Conservation (phyloP, 345 rosid genomes). For the Eutrema heterophyllum region DNA sequence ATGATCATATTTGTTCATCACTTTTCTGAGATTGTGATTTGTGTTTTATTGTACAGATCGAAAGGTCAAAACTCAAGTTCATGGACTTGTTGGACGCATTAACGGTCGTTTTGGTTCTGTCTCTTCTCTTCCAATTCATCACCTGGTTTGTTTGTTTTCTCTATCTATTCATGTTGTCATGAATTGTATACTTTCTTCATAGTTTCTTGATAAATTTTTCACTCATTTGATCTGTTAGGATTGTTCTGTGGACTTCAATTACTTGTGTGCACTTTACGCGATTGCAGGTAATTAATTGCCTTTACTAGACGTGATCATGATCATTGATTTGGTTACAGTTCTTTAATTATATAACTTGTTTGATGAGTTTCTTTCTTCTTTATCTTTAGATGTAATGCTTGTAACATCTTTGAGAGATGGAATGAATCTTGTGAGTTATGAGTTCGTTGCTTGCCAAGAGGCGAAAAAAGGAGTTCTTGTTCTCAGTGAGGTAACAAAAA, state of each 20-base stretch:
- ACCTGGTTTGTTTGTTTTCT: slow-evolving; percentile 57
- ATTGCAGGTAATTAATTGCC: slow-evolving; percentile 61
- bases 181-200: not conserved
- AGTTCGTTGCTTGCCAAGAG: slow-evolving; percentile 92
- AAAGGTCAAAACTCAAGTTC: slow-evolving; percentile 86
- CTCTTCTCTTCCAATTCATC: slow-evolving; percentile 83
- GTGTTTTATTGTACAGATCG: slow-evolving; percentile 36
- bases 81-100: slow-evolving; percentile 92
- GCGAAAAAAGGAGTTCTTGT: slow-evolving; percentile 90
- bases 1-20: not conserved
- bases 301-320: not conserved
- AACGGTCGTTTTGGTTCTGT: slow-evolving; percentile 92
- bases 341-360: not conserved
- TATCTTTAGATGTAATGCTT: slow-evolving; percentile 71
- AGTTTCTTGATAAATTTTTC: not conserved
- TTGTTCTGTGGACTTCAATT: slow-evolving; percentile 72
- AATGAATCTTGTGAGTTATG: slow-evolving; percentile 97
- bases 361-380: not conserved
- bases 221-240: slow-evolving; percentile 43
- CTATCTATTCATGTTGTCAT: not conserved
- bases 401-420: slow-evolving; percentile 97
- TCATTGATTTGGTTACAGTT: not conserved
- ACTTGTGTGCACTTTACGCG: slow-evolving; percentile 79
- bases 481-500: slow-evolving; percentile 78
- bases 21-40: not conserved